phyloP scores from a whole-genome alignment of 306 rosid genomes.

The Heteromeles arbutifolia region DNA sequence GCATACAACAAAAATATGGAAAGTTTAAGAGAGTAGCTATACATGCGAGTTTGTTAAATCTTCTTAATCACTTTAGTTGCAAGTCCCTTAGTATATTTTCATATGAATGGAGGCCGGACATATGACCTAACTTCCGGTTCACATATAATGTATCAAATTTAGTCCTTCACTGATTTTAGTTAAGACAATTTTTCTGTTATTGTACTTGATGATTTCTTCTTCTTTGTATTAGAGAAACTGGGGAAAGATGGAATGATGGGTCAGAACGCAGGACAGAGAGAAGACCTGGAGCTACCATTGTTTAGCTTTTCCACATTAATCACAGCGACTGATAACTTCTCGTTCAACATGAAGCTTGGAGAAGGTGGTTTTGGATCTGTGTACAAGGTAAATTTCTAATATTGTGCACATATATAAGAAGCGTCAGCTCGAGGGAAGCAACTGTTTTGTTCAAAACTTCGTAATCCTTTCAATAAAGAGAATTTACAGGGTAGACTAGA shows the following conservation, averaged over 20 bases:
- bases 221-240: no score
- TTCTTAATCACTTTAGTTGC: background rate
- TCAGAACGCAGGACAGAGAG: background rate
- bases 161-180: background rate
- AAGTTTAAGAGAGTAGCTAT: background rate
- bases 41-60: background rate
- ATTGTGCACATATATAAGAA: background rate
- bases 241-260: no score
- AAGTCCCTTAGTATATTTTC: background rate
- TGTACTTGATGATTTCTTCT: background rate
- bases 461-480: background rate
- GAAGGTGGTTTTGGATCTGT: slow-evolving; percentile 55
- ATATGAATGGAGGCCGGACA: background rate
- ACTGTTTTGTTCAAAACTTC: no score
- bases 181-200: background rate
- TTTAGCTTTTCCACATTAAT: slow-evolving; percentile 26
- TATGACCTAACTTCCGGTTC: background rate
- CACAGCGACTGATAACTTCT: slow-evolving; percentile 34
- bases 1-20: background rate
- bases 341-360: slow-evolving; percentile 27
- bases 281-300: slow-evolving; percentile 32
- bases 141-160: background rate
- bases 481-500: slow-evolving; percentile 43
- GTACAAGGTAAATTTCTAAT: slow-evolving; percentile 24
- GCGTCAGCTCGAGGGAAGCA: no score